These are phyloP conservation scores for Ulota crispa DNA, from an alignment of 225 moss, liverwort and hornwort genomes.

Conservation along the genomic window DNA sequence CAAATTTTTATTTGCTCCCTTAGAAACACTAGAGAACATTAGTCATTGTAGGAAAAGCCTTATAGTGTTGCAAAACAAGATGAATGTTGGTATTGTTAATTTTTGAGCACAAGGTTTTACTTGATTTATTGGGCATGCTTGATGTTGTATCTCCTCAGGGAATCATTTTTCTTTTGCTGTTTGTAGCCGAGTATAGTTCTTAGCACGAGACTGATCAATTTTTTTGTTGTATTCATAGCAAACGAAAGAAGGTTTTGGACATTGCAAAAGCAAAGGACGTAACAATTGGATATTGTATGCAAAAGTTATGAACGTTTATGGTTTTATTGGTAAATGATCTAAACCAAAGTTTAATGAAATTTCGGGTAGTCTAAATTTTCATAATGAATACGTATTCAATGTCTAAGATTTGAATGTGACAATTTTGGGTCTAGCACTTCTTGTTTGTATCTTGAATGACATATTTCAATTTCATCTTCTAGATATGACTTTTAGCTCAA, in stretches of 20 bases:
- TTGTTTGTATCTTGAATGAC: background rate
- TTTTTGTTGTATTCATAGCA: background rate
- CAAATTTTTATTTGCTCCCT: too few species aligned
- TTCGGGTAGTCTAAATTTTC: accelerated
- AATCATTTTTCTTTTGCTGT: background rate
- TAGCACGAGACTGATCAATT: accelerated
- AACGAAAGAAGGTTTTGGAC: background rate
- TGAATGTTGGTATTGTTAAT: background rate
- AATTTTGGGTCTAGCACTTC: background rate
- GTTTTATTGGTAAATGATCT: background rate
- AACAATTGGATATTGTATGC: background rate
- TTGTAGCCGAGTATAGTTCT: accelerated
- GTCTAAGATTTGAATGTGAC: background rate
- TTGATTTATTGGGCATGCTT: background rate
- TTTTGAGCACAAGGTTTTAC: background rate
- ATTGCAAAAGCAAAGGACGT: background rate
- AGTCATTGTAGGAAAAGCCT: background rate
- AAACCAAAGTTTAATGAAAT: background rate
- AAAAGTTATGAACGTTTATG: background rate
- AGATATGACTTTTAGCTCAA: background rate
- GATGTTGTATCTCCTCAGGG: background rate
- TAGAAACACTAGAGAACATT: too few species aligned
- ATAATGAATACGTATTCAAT: background rate
- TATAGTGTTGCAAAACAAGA: accelerated
- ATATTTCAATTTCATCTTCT: too few species aligned